These are phyloP conservation scores for Talaromyces sp. DNA, from an alignment of 2,329 filamentous ascomycete genomes.

Conservation along the genomic window DNA sequence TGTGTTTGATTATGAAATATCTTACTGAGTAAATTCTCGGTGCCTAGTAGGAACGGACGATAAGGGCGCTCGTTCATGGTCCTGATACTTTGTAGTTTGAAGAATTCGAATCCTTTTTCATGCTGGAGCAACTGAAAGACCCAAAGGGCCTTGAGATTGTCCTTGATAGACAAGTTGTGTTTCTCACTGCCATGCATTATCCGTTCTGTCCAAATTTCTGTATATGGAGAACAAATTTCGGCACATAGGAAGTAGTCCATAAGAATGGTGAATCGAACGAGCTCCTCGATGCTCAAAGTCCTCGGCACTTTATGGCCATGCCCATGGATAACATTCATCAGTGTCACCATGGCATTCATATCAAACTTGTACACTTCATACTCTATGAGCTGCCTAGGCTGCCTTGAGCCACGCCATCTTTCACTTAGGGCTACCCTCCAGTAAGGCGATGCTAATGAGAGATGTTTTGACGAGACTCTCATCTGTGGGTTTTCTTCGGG, in stretches of 20 bases:
- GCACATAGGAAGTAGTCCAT: background rate
- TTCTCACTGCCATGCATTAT: background rate
- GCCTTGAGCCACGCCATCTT: background rate
- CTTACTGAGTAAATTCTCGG: background rate
- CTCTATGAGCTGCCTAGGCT: background rate
- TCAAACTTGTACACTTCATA: background rate
- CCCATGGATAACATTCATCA: background rate
- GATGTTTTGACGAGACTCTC: background rate
- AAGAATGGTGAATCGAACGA: background rate
- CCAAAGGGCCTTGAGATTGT: background rate
- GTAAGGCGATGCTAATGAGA: background rate
- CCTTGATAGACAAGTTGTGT: background rate
- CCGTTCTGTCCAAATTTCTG: background rate
- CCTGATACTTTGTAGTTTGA: background rate
- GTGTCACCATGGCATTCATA: background rate
- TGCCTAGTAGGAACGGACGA: background rate
- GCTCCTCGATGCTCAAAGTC: background rate
- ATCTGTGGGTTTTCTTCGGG: background rate
- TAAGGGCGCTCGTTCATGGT: background rate
- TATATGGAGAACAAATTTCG: background rate
- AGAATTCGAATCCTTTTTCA: background rate
- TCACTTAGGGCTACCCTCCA: background rate
- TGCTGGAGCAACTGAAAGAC: background rate
- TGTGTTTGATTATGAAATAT: background rate
- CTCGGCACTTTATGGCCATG: background rate